Evolutionary conservation across 208 protist species (phyloP), one percentile per base, ranked within the genome.

Genomic region (Porcisia hertigi): DNA sequence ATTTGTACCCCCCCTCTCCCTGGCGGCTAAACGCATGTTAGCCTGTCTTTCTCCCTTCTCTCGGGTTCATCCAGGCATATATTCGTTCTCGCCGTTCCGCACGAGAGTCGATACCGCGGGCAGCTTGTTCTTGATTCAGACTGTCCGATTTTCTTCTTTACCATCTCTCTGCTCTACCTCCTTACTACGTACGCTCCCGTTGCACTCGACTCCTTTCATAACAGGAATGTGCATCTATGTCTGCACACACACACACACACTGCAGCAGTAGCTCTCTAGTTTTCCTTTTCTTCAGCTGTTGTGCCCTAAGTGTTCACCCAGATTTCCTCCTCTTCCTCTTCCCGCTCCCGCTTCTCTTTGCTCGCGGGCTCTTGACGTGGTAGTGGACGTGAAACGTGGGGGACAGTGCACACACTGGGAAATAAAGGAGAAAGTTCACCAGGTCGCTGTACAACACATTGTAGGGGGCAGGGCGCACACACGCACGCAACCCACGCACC

Each of bases 111-210:
- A 49, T 25, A 7, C 63, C 25, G 18, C 41, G 25, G 34, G 63
- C 23, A 34, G 41, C 63, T 67, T 11, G 25, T 18, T 47, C 3
- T 67, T 45, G 62, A 43, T 45, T 9, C 2, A 59, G 11, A 25
- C 25, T 59, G n/a, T 43, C 45, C 63, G 11, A 52, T 52, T 16
- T 3, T 67, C 9, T 67, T 67, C 36, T 36, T 34, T 18, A 49
- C 23, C 30, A 11, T 78, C 66, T 79, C 41, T 43, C 55, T 73
- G 69, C 49, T 62, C 58, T 60, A 45, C 58, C 36, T 63, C 43
- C 30, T 57, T 23, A 34, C 54, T 63, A 49, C 52, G 16, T 71
- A 39, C 23, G 52, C 30, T 11, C 14, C 12, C 16, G 41, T 3
- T 34, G 63, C 23, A 52, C 63, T 52, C 41, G 23, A 34, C 63